Base-by-base conservation (phyloP, 305 asterid species). In the Euphrasia arctica region DNA sequence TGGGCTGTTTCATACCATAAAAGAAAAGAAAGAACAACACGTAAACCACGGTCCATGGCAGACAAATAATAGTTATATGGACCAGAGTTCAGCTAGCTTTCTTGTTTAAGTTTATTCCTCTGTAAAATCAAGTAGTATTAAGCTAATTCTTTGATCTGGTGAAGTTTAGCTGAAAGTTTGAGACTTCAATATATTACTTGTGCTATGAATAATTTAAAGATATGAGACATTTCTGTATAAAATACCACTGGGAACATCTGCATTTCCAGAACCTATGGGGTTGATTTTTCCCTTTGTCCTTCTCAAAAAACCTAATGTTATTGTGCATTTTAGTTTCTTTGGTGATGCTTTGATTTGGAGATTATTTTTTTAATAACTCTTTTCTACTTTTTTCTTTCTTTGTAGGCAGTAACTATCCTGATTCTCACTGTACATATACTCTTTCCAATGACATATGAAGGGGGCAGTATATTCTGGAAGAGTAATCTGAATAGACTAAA, bases 381-480 rank as follows among this genome's bases (percentile, higher is more conserved):
- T 15, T 5, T 7, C 27, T 25, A 25, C 27, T 25, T 9, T 52
- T 51, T 54, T 65, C 49, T 47, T 43, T 60, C 51, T 63, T 45
- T 79, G 78, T 90, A 93, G 97, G 88, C 74, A 32, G 68, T 78
- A 43, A 88, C 97, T 51, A 77, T 93, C 43, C n/a, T 82, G 66
- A 76, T 93, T 77, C 97, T 93, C 62, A 22, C 72, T 47, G 77
- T 82, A 58, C 99, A 93, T 73, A 72, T 74, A 64, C 75, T 90
- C 57, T 84, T 80, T 76, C 99, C 99, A 43, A 36, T 90, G 68
- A 70, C 85, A 42, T 90, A 86, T 72, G 97, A 93, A 86, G 97
- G 99, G 72, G 22, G 72, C 62, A 65, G 43, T 70, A 63, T 93
- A 72, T 90, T 67, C 78, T 93, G 95, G 96, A 90, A 80, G 81